Base-by-base conservation (phyloP, 208 protist species). In the Paratrypanosoma confusum region DNA sequence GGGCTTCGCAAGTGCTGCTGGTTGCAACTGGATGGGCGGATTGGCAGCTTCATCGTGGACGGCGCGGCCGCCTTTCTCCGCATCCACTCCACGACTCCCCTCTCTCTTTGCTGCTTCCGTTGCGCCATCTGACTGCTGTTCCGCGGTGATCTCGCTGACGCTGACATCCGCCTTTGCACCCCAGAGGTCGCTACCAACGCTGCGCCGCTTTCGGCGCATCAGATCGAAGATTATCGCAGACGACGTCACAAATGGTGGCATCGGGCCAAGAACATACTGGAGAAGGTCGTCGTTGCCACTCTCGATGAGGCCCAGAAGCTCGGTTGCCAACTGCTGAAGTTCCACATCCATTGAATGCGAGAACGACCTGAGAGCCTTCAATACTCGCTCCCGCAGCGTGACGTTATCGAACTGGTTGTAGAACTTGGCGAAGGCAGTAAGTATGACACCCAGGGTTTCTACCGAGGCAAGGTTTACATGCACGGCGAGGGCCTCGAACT, bases 271-370 rank as follows among this genome's bases (percentile, higher is more conserved):
- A 10, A 92, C 57, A 25, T 62, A 68, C 38, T 83, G 57, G 24
- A 95, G 34, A 18, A 92, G 49, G 34, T 79, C 62, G 7, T 40
- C 42, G 29, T 81, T 71, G 1, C 64, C 60, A 22, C 74, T 39
- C 32, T 86, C 60, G 5, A 92, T 71, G 4, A 97, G 65, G 5
- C 70, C 63, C 6, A 83, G 23, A 71, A 98, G 99, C 65, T 99
- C 97, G 27, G 62, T 71, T 0, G 96, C 83, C 31, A 96, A 83
- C 65, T 99, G 97, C 70, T 99, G 96, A 34, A 99, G 68, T 55
- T 99, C 97, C 3, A 76, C 65, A 63, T 98, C 77, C 3, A 96
- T 86, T 42, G 66, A 81, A 17, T 55, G 55, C 22, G 46, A 50
- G 55, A 80, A 77, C 13, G 67, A 51, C 20, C 59, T 31, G 44